Evolutionary conservation across 208 protist species (phyloP).

Genomic region (Trichomonas vaginalis): DNA sequence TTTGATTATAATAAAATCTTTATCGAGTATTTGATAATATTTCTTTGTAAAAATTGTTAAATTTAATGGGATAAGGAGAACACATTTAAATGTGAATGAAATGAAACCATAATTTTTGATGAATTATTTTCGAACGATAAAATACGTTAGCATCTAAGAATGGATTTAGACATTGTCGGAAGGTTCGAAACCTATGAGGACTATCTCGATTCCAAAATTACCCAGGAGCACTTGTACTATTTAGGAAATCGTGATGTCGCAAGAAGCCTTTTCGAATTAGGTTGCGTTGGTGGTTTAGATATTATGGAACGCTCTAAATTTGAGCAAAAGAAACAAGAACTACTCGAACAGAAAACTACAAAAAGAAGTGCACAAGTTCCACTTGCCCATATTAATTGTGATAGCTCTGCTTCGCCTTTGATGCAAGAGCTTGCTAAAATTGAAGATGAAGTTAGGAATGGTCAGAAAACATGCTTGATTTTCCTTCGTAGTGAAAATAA

Average conservation of each 20-base stretch:
- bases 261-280: conserved; percentile 77
- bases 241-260: conserved; percentile 21
- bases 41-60: no score
- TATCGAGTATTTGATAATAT: no score
- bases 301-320: conserved; percentile 57
- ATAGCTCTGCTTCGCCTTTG: conserved; percentile 65
- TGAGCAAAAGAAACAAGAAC: conserved; percentile 40
- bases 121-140: no score
- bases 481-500: conserved; percentile 74
- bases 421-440: conserved; percentile 68
- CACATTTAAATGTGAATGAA: no score
- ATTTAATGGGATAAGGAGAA: no score
- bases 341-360: conserved; percentile 24
- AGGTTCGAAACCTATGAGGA: conserved; percentile 51
- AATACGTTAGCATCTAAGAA: no score
- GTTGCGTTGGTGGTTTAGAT: conserved; percentile 62
- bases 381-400: conserved; percentile 59
- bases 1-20: no score
- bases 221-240: conserved; percentile 51
- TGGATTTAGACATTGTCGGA: conserved; percentile 7
- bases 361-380: neutral
- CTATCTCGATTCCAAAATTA: conserved; percentile 55
- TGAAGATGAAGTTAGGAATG: conserved; percentile 74
- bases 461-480: conserved; percentile 61
- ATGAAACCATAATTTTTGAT: no score